Percentiles rank a stretch among this genome's conserved stretches.
Evolutionary conservation across 176 grass and related monocot species (phyloP).

Genomic region (Oryza meyeriana): DNA sequence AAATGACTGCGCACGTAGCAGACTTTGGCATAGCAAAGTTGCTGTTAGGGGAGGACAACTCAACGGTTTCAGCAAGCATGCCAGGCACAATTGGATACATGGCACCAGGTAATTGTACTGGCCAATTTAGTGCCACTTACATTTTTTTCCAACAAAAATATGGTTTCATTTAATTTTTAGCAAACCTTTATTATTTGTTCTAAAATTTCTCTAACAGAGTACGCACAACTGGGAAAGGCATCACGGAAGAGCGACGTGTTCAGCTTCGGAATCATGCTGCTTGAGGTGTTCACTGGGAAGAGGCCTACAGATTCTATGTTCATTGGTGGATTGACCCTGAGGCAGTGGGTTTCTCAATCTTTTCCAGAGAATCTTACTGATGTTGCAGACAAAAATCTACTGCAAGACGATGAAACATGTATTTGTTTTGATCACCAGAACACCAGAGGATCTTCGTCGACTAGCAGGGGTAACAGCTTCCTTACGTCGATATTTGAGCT

Average conservation of each 20-base stretch:
- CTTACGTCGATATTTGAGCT: not conserved
- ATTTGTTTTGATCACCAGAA: not conserved
- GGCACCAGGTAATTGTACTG: not conserved
- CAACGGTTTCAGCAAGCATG: not conserved
- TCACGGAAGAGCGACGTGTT: too few relatives aligned
- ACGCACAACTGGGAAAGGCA: not conserved
- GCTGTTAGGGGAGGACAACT: not conserved
- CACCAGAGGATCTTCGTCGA: not conserved
- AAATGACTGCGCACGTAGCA: conserved; percentile 37
- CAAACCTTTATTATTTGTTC: not conserved
- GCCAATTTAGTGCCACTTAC: not conserved
- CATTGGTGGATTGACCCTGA: not conserved
- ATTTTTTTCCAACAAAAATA: too few relatives aligned
- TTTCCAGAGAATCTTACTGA: not conserved
- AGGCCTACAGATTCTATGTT: conserved; percentile 27
- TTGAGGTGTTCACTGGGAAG: conserved; percentile 28
- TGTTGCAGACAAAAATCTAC: not conserved
- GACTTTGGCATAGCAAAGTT: conserved; percentile 41
- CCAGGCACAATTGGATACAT: conserved; percentile 15
- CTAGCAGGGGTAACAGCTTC: not conserved
- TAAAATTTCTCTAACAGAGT: not conserved
- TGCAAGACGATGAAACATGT: not conserved
- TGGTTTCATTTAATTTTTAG: too few relatives aligned
- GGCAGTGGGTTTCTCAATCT: not conserved
- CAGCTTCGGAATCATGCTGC: conserved; percentile 34